Percentiles rank a stretch among this genome's conserved stretches.
Conservation (phyloP, 2,329 filamentous ascomycete genomes). For the Chaetomiaceae sp. region DNA sequence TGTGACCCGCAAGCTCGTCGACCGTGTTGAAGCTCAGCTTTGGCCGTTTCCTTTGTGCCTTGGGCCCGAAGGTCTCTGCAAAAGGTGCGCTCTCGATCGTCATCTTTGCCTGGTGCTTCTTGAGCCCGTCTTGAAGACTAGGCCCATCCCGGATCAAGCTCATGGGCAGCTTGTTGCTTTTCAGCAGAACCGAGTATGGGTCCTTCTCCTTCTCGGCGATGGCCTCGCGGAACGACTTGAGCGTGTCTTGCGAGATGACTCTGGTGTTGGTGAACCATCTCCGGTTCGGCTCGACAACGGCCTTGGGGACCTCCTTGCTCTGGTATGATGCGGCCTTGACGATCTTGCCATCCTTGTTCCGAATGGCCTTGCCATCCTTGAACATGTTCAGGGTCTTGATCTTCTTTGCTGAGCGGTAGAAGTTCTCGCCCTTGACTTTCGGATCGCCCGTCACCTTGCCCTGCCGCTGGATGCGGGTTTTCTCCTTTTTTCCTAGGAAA, state of each 20-base stretch:
- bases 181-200: constrained; percentile 83
- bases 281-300: constrained; percentile 88
- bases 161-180: constrained; percentile 96
- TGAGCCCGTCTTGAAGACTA: constrained; percentile 61
- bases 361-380: constrained; percentile 76
- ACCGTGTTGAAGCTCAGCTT: constrained; percentile 82
- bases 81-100: constrained; percentile 83
- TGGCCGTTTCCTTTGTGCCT: constrained; percentile 85
- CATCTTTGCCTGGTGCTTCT: constrained; percentile 88
- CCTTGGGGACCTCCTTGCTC: constrained; percentile 71
- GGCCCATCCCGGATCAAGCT: constrained; percentile 78
- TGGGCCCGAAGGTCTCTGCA: constrained; percentile 83
- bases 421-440: constrained; percentile 94
- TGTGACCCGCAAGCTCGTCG: constrained; percentile 72
- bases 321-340: constrained; percentile 53
- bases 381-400: constrained; percentile 84
- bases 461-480: constrained; percentile 72
- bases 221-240: constrained; percentile 81
- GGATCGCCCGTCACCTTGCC: constrained; percentile 91
- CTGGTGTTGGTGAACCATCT: constrained; percentile 98
- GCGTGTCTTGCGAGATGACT: constrained; percentile 79
- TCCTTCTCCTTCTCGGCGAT: constrained; percentile 86
- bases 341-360: constrained; percentile 78
- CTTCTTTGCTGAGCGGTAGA: constrained; percentile 87
- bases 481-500: constrained; percentile 76